Conservation (phyloP, 345 rosid genomes). For the Sonneratia alba region DNA sequence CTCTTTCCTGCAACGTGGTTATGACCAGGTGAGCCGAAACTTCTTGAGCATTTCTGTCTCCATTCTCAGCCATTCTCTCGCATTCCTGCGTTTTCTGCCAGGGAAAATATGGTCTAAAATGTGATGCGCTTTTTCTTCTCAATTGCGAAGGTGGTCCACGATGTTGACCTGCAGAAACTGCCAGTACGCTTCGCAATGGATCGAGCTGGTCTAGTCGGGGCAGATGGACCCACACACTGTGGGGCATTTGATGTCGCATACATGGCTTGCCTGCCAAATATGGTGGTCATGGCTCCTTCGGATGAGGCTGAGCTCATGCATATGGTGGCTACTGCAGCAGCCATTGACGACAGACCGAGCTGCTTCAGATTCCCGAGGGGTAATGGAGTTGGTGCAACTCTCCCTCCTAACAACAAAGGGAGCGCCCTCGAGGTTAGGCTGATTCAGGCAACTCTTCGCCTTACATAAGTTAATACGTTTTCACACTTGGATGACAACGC, state of each 20-base stretch:
- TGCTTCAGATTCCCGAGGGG: constrained; percentile 85
- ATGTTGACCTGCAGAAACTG: constrained; percentile 67
- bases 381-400: constrained; percentile 47
- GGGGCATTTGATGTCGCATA: constrained; percentile 62
- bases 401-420: constrained; percentile 52
- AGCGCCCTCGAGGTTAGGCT: constrained; percentile 39
- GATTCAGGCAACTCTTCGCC: background rate
- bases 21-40: constrained; percentile 49
- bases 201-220: constrained; percentile 71
- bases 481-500: too few species aligned
- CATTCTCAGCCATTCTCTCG: background rate
- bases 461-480: background rate
- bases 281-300: constrained; percentile 81
- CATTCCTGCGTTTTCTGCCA: background rate
- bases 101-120: background rate
- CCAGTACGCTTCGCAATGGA: constrained; percentile 68
- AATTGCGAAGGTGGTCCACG: constrained; percentile 49
- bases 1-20: constrained; percentile 66
- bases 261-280: constrained; percentile 79
- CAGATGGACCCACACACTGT: constrained; percentile 74
- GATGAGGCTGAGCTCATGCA: constrained; percentile 73
- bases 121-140: background rate
- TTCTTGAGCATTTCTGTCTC: background rate
- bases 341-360: constrained; percentile 69
- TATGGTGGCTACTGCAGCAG: constrained; percentile 75